phyloP scores from a whole-genome alignment of 1,139 yeast genomes.

The Yamadazyma blattariae region DNA sequence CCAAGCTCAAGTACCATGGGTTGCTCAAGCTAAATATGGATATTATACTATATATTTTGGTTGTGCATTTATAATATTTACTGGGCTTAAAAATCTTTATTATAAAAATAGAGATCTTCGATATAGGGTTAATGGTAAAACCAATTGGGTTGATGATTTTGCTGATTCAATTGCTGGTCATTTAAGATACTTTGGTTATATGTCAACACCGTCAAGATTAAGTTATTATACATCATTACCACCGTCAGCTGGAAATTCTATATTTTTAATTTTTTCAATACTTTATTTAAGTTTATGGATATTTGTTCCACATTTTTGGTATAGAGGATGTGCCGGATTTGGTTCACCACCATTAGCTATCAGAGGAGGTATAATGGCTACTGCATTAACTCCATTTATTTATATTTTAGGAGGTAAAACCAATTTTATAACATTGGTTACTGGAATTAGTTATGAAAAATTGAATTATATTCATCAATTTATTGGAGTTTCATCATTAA shows the following conservation, averaged over 20 bases:
- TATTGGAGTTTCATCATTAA: slow-evolving; percentile 42
- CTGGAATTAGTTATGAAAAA: slow-evolving; percentile 57
- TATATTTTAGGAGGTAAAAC: slow-evolving; percentile 53
- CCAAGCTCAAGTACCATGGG: slow-evolving; percentile 42
- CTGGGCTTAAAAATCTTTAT: slow-evolving; percentile 36
- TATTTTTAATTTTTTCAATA: slow-evolving; percentile 38
- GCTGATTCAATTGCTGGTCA: slow-evolving; percentile 36
- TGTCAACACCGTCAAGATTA: slow-evolving; percentile 37
- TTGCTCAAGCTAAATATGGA: slow-evolving; percentile 38
- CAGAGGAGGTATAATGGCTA: slow-evolving; percentile 51
- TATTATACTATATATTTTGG: slow-evolving; percentile 47
- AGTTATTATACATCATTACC: slow-evolving; percentile 49
- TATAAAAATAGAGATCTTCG: slow-evolving; percentile 33
- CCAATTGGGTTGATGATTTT: slow-evolving; percentile 15
- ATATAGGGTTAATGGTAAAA: slow-evolving; percentile 16
- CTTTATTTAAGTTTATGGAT: slow-evolving; percentile 47
- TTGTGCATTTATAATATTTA: slow-evolving; percentile 33
- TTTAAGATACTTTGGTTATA: slow-evolving; percentile 47
- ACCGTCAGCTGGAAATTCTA: slow-evolving; percentile 44
- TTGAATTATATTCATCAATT: slow-evolving; percentile 53
- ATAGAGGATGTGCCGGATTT: slow-evolving; percentile 53
- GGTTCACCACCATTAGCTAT: slow-evolving; percentile 68
- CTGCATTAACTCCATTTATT: slow-evolving; percentile 52
- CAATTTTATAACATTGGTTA: slow-evolving; percentile 47
- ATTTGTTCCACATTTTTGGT: slow-evolving; percentile 52